Evolutionary conservation across 768 basidiomycete genomes (phyloP).

Genomic region (Trametes coccinea): DNA sequence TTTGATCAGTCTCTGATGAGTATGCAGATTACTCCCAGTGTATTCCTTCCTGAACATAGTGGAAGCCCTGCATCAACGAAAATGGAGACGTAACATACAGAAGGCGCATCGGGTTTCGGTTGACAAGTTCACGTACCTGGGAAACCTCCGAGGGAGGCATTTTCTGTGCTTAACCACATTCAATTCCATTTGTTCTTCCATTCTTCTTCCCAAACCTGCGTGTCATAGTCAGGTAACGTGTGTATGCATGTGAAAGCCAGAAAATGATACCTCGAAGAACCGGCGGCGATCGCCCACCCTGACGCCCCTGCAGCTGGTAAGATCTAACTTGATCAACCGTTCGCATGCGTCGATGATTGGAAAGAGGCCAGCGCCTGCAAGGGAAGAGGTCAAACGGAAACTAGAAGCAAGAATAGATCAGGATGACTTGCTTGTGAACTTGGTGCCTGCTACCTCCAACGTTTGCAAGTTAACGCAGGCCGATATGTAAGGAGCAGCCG

Average conservation of each 20-base stretch:
- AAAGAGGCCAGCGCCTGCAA: constrained; percentile 54
- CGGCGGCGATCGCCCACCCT: constrained; percentile 57
- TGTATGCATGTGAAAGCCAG: neutral
- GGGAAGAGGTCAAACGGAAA: neutral
- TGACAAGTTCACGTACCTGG: neutral
- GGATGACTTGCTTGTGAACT: constrained; percentile 51
- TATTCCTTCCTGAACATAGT: constrained; percentile 30
- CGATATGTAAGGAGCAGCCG: constrained; percentile 51
- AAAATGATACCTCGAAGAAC: constrained; percentile 58
- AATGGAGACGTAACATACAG: neutral
- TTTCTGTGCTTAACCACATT: neutral
- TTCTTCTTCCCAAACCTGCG: constrained; percentile 35
- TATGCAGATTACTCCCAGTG: constrained; percentile 48
- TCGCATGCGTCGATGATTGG: constrained; percentile 58
- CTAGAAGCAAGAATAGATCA: neutral
- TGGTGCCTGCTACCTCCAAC: constrained; percentile 58
- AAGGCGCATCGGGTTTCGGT: neutral
- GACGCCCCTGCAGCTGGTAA: constrained; percentile 70
- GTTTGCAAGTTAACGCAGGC: constrained; percentile 48
- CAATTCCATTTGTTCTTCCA: constrained; percentile 22
- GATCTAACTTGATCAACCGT: constrained; percentile 52
- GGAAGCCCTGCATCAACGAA: neutral
- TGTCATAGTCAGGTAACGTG: neutral
- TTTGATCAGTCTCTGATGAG: neutral
- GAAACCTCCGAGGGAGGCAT: neutral